phyloP scores from a whole-genome alignment of 2,329 filamentous ascomycete genomes.

The Aspergillus sp. region DNA sequence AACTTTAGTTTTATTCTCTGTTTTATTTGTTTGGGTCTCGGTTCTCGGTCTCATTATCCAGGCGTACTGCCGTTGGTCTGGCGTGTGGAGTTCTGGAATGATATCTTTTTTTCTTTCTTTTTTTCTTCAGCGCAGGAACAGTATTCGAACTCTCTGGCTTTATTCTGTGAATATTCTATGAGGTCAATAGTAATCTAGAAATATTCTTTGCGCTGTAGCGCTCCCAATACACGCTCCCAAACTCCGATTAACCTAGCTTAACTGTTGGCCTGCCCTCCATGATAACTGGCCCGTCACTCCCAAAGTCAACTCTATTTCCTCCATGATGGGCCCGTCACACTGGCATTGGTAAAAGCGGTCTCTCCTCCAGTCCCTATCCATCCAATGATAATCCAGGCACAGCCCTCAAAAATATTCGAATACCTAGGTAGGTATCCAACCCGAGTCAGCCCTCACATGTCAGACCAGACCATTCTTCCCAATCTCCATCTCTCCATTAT shows the following conservation, averaged over 20 bases:
- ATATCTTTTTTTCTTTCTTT: background rate
- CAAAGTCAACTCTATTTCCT: background rate
- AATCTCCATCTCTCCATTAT: background rate
- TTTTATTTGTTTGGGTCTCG: background rate
- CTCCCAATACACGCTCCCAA: background rate
- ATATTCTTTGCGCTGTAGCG: constrained; percentile 1
- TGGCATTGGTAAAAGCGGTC: background rate
- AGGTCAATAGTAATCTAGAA: constrained; percentile 11
- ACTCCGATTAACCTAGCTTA: background rate
- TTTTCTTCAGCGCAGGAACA: constrained; percentile 8
- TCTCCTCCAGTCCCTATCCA: background rate
- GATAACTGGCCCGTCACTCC: background rate
- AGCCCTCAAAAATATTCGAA: too few species aligned
- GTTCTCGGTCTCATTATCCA: background rate
- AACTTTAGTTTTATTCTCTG: background rate
- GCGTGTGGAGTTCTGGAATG: constrained; percentile 9
- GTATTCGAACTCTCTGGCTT: constrained; percentile 3
- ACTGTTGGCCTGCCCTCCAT: background rate
- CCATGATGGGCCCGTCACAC: background rate
- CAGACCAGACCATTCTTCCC: background rate
- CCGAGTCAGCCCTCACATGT: background rate
- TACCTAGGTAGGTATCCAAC: background rate
- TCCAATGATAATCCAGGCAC: background rate
- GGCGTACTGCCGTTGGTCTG: constrained; percentile 5
- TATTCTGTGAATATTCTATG: constrained; percentile 9